A percentile compares a stretch with the other conserved stretches of the same genome.
phyloP scores from a whole-genome alignment of 331 rosid species.

The Acacia concinna region DNA sequence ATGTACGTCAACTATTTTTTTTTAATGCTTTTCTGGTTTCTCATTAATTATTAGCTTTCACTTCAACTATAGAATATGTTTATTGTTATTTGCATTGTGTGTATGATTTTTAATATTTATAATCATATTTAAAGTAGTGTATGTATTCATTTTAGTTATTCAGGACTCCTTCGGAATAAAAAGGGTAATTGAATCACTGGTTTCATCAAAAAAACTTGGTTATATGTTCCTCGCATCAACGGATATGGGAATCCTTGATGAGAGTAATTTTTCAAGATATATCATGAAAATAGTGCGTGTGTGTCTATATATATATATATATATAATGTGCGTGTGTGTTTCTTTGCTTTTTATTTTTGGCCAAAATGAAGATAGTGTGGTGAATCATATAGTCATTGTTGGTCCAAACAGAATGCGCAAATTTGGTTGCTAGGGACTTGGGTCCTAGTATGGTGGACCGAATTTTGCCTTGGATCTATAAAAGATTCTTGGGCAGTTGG shows the following conservation, averaged over 20 bases:
- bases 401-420: background rate
- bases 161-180: too few relatives aligned
- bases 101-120: too few relatives aligned
- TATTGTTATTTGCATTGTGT: too few relatives aligned
- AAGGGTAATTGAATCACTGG: background rate
- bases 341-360: background rate
- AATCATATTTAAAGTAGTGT: too few relatives aligned
- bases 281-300: background rate
- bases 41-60: background rate
- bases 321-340: too few relatives aligned
- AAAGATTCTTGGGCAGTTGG: background rate
- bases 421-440: background rate
- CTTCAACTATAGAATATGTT: too few relatives aligned
- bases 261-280: background rate
- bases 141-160: too few relatives aligned
- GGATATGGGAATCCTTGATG: background rate
- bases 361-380: background rate
- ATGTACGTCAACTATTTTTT: background rate
- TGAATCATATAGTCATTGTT: background rate
- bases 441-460: background rate
- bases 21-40: too few relatives aligned
- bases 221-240: too few relatives aligned
- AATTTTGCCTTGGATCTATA: background rate
- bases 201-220: too few relatives aligned
- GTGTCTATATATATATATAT: too few relatives aligned